phyloP scores from a whole-genome alignment of 768 basidiomycete species.

The Lactifluus piperatus region DNA sequence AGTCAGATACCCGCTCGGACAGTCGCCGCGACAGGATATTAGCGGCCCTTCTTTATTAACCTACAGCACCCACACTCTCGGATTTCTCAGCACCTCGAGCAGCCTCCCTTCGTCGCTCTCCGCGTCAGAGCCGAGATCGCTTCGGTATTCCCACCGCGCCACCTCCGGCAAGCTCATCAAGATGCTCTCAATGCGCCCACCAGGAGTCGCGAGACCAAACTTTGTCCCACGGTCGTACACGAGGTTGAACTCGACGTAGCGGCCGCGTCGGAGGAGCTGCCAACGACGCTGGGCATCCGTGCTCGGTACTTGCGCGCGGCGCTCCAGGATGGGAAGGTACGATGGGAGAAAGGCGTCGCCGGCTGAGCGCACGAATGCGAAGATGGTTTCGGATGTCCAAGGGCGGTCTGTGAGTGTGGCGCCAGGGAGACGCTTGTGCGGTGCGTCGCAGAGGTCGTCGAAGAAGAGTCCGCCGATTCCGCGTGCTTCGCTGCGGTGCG shows the following conservation, averaged over 20 bases:
- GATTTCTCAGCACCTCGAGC: slow-evolving; percentile 39
- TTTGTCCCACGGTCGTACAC: slow-evolving; percentile 64
- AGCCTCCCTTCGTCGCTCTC: slow-evolving; percentile 44
- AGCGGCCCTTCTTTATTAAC: not conserved
- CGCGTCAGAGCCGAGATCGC: slow-evolving; percentile 42
- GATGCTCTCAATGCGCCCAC: slow-evolving; percentile 54
- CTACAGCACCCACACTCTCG: slow-evolving; percentile 39
- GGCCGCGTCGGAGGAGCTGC: slow-evolving; percentile 85
- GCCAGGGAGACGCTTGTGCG: slow-evolving; percentile 52
- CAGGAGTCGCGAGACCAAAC: slow-evolving; percentile 53
- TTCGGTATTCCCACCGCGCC: slow-evolving; percentile 62
- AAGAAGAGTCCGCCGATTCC: slow-evolving; percentile 96
- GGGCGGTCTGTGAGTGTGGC: slow-evolving; percentile 36
- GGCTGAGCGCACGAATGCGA: slow-evolving; percentile 60
- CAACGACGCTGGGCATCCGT: slow-evolving; percentile 72
- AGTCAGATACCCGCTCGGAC: not conserved
- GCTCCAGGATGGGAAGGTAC: slow-evolving; percentile 77
- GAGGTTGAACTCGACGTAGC: slow-evolving; percentile 88
- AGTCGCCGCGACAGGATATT: not conserved
- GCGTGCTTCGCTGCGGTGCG: slow-evolving; percentile 77
- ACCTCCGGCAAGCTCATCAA: slow-evolving; percentile 57
- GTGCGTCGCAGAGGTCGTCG: slow-evolving; percentile 73
- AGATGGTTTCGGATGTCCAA: slow-evolving; percentile 56
- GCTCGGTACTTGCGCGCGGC: slow-evolving; percentile 44
- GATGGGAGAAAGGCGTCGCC: slow-evolving; percentile 83